These are phyloP conservation scores for Aspergillus affinis DNA, from an alignment of 495 filamentous ascomycete genomes.

Conservation along the genomic window DNA sequence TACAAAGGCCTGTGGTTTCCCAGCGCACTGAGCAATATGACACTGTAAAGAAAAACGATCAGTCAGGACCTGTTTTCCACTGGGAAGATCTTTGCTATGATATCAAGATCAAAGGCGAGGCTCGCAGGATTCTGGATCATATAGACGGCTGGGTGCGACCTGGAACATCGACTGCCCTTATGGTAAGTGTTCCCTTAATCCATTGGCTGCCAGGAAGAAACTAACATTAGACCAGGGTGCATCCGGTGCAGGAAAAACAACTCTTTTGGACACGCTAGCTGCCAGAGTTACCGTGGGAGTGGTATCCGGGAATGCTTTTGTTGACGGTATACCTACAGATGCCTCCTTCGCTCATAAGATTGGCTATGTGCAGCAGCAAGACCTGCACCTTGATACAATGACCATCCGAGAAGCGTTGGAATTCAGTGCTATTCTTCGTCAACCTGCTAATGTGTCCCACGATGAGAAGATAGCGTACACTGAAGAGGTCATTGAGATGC, in stretches of 20 bases:
- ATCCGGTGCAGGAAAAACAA: conserved; percentile 60
- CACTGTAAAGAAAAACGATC: conserved; percentile 42
- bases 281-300: conserved; percentile 47
- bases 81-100: conserved; percentile 68
- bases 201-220: not conserved
- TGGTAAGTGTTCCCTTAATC: conserved; percentile 25
- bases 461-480: conserved; percentile 82
- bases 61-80: conserved; percentile 57
- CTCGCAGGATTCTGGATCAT: conserved; percentile 51
- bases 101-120: conserved; percentile 50
- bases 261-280: conserved; percentile 54
- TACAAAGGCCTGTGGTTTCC: conserved; percentile 10
- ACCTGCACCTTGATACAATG: conserved; percentile 77
- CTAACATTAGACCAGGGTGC: conserved; percentile 28
- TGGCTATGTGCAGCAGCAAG: conserved; percentile 91
- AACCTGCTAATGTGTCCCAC: conserved; percentile 65
- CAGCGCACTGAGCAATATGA: conserved; percentile 9
- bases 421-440: conserved; percentile 80
- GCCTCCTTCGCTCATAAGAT: conserved; percentile 83
- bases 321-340: conserved; percentile 55
- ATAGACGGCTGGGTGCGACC: conserved; percentile 65
- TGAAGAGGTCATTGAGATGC: conserved; percentile 81
- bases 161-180: conserved; percentile 62
- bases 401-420: conserved; percentile 80
- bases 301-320: conserved; percentile 49